These are phyloP conservation scores for Acmispon strigosus DNA, from an alignment of 306 rosid genomes.

Conservation along the genomic window DNA sequence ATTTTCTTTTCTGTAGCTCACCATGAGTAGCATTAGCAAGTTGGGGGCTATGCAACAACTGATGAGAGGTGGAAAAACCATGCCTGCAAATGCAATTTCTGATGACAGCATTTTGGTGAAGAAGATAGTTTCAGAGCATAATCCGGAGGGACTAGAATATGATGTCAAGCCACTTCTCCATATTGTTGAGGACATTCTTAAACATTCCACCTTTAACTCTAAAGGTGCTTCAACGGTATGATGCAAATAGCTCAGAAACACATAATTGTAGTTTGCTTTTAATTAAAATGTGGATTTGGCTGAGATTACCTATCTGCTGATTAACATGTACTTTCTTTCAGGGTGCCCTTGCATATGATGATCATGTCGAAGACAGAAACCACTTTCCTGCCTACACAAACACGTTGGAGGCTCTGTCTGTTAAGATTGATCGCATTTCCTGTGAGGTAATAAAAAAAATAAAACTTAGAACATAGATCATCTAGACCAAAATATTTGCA, in stretches of 20 bases:
- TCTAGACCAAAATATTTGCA: not conserved
- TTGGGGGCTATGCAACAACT: slow-evolving; percentile 33
- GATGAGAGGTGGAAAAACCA: slow-evolving; percentile 24
- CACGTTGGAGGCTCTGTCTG: slow-evolving; percentile 37
- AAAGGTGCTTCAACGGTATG: slow-evolving; percentile 27
- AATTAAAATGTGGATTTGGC: not conserved
- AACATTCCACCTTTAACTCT: slow-evolving; percentile 20
- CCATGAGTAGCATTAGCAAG: slow-evolving; percentile 28
- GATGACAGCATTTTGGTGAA: slow-evolving; percentile 41
- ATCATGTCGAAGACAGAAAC: slow-evolving; percentile 31
- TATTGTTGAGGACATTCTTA: slow-evolving; percentile 51
- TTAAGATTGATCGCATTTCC: slow-evolving; percentile 49
- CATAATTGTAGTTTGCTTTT: not conserved
- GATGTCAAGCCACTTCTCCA: slow-evolving; percentile 45
- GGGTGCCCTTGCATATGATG: slow-evolving; percentile 24
- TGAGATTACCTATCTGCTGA: not conserved
- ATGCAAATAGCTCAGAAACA: not conserved
- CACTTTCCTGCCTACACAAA: slow-evolving; percentile 21
- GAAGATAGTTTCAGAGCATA: slow-evolving; percentile 41
- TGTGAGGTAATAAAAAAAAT: slow-evolving; percentile 37
- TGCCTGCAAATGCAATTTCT: slow-evolving; percentile 25
- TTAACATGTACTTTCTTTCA: slow-evolving; percentile 15
- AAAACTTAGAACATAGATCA: not conserved
- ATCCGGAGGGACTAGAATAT: slow-evolving; percentile 37
- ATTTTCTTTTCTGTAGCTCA: slow-evolving; percentile 2